Percentiles rank a stretch among this genome's conserved stretches.
Evolutionary conservation across 306 rosid genomes (phyloP).

Genomic region (Biancaea sappan): DNA sequence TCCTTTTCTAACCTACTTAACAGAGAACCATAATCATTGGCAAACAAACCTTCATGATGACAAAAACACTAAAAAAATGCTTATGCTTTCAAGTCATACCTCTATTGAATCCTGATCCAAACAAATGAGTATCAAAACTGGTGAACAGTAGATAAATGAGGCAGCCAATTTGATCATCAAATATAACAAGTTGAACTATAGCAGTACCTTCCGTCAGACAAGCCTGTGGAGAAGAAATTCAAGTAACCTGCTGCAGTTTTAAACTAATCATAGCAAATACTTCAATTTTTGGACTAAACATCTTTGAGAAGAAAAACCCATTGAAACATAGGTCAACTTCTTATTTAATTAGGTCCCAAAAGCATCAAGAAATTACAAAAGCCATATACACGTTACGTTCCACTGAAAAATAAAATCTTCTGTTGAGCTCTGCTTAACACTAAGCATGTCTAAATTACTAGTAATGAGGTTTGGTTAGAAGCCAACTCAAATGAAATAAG

Average conservation of each 20-base stretch:
- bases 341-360: slow-evolving; percentile 13
- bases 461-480: neutral
- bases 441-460: slow-evolving; percentile 21
- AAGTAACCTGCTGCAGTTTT: slow-evolving; percentile 90
- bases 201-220: slow-evolving; percentile 99
- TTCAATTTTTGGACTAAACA: slow-evolving; percentile 44
- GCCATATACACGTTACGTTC: slow-evolving; percentile 6
- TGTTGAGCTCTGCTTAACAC: slow-evolving; percentile 5
- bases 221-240: slow-evolving; percentile 95
- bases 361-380: slow-evolving; percentile 37
- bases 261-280: slow-evolving; percentile 57
- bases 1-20: slow-evolving; percentile 41
- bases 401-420: neutral
- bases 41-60: slow-evolving; percentile 90
- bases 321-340: neutral
- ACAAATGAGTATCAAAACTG: slow-evolving; percentile 94
- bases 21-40: slow-evolving; percentile 54
- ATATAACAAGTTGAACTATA: slow-evolving; percentile 91
- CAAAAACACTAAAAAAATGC: slow-evolving; percentile 68
- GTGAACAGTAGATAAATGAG: slow-evolving; percentile 94
- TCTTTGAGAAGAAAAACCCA: slow-evolving; percentile 29
- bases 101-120: slow-evolving; percentile 98
- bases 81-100: slow-evolving; percentile 99
- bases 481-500: slow-evolving; percentile 15
- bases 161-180: slow-evolving; percentile 97